Evolutionary conservation across 2,329 filamentous ascomycete genomes (phyloP), one percentile per base, ranked within the genome.

Genomic region (Cadophora malorum): DNA sequence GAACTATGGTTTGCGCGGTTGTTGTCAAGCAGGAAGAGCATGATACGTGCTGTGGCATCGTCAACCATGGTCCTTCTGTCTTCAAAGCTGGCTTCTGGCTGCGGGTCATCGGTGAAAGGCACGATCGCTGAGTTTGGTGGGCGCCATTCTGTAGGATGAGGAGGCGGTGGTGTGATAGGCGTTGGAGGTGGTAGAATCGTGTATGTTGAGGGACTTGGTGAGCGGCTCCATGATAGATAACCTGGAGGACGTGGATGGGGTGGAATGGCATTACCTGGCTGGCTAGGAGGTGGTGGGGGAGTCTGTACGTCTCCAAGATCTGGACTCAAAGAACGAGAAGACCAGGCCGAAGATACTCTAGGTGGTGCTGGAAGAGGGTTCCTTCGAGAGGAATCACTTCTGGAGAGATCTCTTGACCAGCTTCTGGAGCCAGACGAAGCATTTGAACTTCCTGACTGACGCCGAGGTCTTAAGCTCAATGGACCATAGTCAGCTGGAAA

Each of bases 1-100:
- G 56, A 60, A 28, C 33, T 60, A n/a, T 45, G 33, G 16, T 60
- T 60, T 45, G 56, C 33, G 23, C 8, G 33, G 38, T 60, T 60
- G 23, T 60, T 60, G 9, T 21, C n/a, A 5, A 60, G 38, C 10
- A 45, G 33, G 56, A 60, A 60, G 56, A 35, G 21, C 33, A 60
- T 38, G 23, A 60, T 60, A 8, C 56, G 31, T 31, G 52, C 52
- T 19, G 52, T 55, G 14, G 16, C 19, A 14, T 55, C 52, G 14
- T 55, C 28, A 9, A 33, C 14, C 28, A 55, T 55, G n/a, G 6
- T 1, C 23, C 16, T 21, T 33, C 52, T 25, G 1, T 31, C 52
- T 55, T 55, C 52, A 9, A 33, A 25, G 12, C 25, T 55, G 5
- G 3, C 25, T n/a, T 55, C 25, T 33, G 12, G 12, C n/a, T 19